A percentile compares a stretch with the other conserved stretches of the same genome.
Evolutionary conservation across 176 grass and related monocot species (phyloP).

Genomic region (Alopecurus myosuroides): DNA sequence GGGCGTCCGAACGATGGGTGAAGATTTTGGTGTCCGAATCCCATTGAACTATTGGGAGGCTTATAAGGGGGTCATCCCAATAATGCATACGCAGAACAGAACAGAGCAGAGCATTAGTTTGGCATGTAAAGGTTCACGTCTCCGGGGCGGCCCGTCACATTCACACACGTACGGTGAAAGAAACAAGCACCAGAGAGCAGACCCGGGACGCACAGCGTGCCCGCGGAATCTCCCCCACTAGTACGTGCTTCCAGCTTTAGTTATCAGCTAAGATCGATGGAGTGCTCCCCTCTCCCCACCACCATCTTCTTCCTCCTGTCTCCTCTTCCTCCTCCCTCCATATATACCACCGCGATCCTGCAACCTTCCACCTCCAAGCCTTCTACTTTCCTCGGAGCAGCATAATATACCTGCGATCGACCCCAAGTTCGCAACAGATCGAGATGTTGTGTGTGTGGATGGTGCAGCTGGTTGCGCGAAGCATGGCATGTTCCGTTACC

Average conservation of each 20-base stretch:
- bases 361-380: not conserved
- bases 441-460: constrained; percentile 21
- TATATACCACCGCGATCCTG: constrained; percentile 2
- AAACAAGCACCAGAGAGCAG: constrained; percentile 22
- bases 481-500: not conserved
- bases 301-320: not conserved
- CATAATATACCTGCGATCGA: constrained; percentile 11
- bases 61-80: too few species aligned
- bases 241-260: not conserved
- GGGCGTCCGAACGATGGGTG: too few species aligned
- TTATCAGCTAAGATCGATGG: not conserved
- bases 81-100: not conserved
- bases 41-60: too few species aligned
- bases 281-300: constrained; percentile 51
- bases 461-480: not conserved
- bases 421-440: not conserved
- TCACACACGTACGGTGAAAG: constrained; percentile 13
- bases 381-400: not conserved
- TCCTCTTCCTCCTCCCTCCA: not conserved
- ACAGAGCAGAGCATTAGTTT: not conserved
- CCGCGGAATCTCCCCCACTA: constrained; percentile 36
- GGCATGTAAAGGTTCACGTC: constrained; percentile 13
- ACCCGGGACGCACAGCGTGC: not conserved
- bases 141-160: not conserved
- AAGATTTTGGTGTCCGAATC: too few species aligned